phyloP scores from a whole-genome alignment of 495 filamentous ascomycete species.

The Penicillium crystallinum region DNA sequence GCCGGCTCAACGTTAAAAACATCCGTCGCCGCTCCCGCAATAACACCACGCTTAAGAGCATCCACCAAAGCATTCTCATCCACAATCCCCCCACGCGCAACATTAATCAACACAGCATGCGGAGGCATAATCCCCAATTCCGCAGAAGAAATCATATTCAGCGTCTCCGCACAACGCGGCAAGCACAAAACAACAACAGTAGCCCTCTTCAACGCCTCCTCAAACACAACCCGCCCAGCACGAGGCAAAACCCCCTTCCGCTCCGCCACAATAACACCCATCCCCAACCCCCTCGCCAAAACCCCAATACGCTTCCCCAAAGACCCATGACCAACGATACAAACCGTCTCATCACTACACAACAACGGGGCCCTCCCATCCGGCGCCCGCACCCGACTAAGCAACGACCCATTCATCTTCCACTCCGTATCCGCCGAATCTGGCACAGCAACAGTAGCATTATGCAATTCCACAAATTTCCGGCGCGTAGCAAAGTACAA shows the following conservation, averaged over 20 bases:
- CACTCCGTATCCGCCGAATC: slow-evolving; percentile 12
- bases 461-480: slow-evolving; percentile 35
- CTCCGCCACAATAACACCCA: slow-evolving; percentile 48
- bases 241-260: slow-evolving; percentile 35
- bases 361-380: slow-evolving; percentile 37
- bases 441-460: not conserved
- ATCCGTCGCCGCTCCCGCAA: slow-evolving; percentile 51
- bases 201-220: slow-evolving; percentile 32
- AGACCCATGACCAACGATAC: slow-evolving; percentile 49
- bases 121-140: slow-evolving; percentile 48
- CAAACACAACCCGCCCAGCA: slow-evolving; percentile 38
- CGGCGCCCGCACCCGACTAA: slow-evolving; percentile 11
- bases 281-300: slow-evolving; percentile 36
- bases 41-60: slow-evolving; percentile 39
- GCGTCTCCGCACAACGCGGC: slow-evolving; percentile 39
- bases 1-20: slow-evolving; percentile 51
- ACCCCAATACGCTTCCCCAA: slow-evolving; percentile 40
- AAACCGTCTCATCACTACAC: slow-evolving; percentile 41
- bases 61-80: slow-evolving; percentile 46
- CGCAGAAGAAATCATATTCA: slow-evolving; percentile 38
- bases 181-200: slow-evolving; percentile 45
- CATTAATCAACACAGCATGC: slow-evolving; percentile 49
- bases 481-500: slow-evolving; percentile 51
- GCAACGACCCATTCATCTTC: slow-evolving; percentile 19
- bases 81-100: slow-evolving; percentile 53